Evolutionary conservation across 495 filamentous ascomycete genomes (phyloP), one percentile per base, ranked within the genome.

Genomic region (Penicillium ucsense): DNA sequence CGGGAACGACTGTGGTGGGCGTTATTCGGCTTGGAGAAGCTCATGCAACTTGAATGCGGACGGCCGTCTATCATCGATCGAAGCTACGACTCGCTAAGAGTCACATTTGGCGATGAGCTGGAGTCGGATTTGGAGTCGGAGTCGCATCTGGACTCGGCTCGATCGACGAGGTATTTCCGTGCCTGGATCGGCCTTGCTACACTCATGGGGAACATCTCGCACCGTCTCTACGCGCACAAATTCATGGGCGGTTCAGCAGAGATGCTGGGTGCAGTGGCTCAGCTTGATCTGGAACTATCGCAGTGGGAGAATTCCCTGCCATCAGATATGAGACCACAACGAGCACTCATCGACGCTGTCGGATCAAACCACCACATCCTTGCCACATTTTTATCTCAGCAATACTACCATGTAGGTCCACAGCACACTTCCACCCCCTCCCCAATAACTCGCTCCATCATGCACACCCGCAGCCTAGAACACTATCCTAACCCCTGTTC

Each of bases 231-330:
- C 38, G 42, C 39, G 8, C 47, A 49, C 34, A 36, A 35, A 11
- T 43, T 49, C 20, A 27, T 29, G 47, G 47, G 47, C 5, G 47
- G 47, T 43, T 49, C 47, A 5, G 47, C 47, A 11, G 47, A 49
- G 33, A 36, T 49, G 31, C 34, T 49, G 2, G 39, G 47, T n/a
- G 33, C 3, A 31, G 47, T 49, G 6, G 34, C 38, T 8, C 20
- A 31, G 9, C n/a, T 47, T 34, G 39, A 41, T 10, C 39, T n/a
- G 3, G 27, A 41, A n/a, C 39, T 41, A 4, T 5, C 31, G 8
- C 28, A 41, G 28, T 41, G 39, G 39, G 39, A 41, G 28, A 41
- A 30, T 31, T 41, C 8, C 5, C 3, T 41, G 2, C 39, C 39
- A n/a, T 27, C 29, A 6, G 10, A 27, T 1, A 10, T 41, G 28